Evolutionary conservation across 2,329 filamentous ascomycete species (phyloP).

Genomic region (Cryphonectria parasitica): DNA sequence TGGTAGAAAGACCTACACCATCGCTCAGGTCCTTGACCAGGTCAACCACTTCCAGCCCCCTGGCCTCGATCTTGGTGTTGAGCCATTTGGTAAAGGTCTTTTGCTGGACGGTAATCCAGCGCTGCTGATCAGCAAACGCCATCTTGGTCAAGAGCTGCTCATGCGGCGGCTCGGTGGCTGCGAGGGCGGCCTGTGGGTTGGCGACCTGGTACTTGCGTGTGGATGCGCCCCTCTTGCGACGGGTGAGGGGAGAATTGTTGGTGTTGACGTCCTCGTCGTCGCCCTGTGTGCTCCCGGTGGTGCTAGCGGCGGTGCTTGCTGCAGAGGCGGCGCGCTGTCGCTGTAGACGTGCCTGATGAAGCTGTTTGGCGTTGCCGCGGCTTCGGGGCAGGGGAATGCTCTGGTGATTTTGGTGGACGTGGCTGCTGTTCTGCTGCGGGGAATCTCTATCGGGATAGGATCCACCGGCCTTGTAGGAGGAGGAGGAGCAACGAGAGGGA

Average conservation of each 20-base stretch:
- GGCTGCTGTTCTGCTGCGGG: slow-evolving; percentile 27
- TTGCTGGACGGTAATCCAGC: slow-evolving; percentile 83
- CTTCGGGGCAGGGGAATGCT: slow-evolving; percentile 39
- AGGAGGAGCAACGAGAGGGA: background rate
- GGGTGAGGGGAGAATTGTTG: slow-evolving; percentile 31
- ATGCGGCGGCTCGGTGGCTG: slow-evolving; percentile 50
- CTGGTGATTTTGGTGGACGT: slow-evolving; percentile 20
- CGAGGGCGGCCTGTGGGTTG: slow-evolving; percentile 40
- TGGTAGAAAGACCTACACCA: slow-evolving; percentile 72
- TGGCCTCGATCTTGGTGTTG: slow-evolving; percentile 87
- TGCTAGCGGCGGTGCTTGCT: slow-evolving; percentile 45
- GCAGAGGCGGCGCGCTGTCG: slow-evolving; percentile 35
- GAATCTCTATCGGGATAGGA: slow-evolving; percentile 23
- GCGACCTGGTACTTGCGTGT: slow-evolving; percentile 33
- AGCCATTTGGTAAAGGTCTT: slow-evolving; percentile 99
- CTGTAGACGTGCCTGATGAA: slow-evolving; percentile 54
- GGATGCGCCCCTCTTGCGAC: slow-evolving; percentile 28
- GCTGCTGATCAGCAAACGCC: slow-evolving; percentile 67
- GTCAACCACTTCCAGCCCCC: slow-evolving; percentile 81
- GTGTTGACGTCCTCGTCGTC: slow-evolving; percentile 35
- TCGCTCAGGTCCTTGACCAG: slow-evolving; percentile 89
- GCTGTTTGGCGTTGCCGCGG: slow-evolving; percentile 51
- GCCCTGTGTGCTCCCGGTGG: slow-evolving; percentile 36
- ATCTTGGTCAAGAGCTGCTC: slow-evolving; percentile 60
- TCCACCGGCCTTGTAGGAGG: slow-evolving; percentile 29